A percentile compares a stretch with the other conserved stretches of the same genome.
These are phyloP conservation scores for Talaromyces sp. DNA, from an alignment of 2,329 filamentous ascomycete species.

Conservation along the genomic window DNA sequence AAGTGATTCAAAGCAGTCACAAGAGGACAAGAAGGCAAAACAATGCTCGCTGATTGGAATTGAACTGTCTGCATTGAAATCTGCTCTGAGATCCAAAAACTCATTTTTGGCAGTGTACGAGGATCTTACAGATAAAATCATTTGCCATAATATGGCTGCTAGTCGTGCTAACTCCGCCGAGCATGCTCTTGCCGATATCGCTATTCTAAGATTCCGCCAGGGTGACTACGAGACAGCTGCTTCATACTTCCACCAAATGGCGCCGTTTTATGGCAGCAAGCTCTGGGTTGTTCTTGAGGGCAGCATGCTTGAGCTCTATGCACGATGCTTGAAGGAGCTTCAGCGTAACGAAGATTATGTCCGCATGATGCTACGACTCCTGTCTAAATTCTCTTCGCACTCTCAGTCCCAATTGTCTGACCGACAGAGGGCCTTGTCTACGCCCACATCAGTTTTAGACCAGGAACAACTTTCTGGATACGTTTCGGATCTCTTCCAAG, in stretches of 20 bases:
- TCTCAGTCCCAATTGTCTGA: constrained; percentile 35
- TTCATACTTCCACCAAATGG: constrained; percentile 75
- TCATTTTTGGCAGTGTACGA: constrained; percentile 71
- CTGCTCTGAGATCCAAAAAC: constrained; percentile 63
- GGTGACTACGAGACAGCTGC: constrained; percentile 74
- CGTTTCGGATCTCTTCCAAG: constrained; percentile 49
- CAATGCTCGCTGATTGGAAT: constrained; percentile 49
- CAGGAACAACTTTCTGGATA: constrained; percentile 37
- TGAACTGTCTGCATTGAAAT: constrained; percentile 59
- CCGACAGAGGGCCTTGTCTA: constrained; percentile 34
- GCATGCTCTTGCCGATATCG: constrained; percentile 79
- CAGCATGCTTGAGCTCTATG: constrained; percentile 83
- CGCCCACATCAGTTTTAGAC: constrained; percentile 33
- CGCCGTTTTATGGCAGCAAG: constrained; percentile 75
- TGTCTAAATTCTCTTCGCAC: constrained; percentile 41
- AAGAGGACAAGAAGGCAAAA: constrained; percentile 16
- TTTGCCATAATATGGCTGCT: constrained; percentile 80
- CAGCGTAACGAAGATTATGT: constrained; percentile 78
- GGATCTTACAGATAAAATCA: constrained; percentile 78
- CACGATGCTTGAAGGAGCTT: constrained; percentile 76
- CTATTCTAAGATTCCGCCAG: constrained; percentile 76
- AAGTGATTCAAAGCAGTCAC: constrained; percentile 17
- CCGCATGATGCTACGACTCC: constrained; percentile 71
- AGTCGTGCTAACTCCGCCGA: constrained; percentile 77
- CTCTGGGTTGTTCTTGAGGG: constrained; percentile 80